Evolutionary conservation across 495 filamentous ascomycete genomes (phyloP).

Genomic region (Chaetomium cochliodes): DNA sequence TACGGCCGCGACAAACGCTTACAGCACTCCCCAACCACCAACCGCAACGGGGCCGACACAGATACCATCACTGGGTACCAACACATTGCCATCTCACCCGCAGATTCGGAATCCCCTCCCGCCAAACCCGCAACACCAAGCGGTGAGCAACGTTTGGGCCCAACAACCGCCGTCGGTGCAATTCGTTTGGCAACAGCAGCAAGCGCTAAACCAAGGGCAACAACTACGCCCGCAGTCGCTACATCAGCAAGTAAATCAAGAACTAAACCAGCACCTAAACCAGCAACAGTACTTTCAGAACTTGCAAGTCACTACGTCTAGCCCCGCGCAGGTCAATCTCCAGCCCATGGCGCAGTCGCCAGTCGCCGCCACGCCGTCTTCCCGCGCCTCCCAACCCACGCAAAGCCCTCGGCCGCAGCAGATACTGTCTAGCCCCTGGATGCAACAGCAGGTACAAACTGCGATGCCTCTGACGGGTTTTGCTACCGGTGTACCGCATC

Average conservation of each 20-base stretch:
- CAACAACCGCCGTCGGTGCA: neutral
- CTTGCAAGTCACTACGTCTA: neutral
- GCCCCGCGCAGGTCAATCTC: neutral
- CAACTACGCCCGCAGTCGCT: neutral
- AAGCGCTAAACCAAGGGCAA: neutral
- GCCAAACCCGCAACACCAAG: neutral
- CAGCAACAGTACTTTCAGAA: slow-evolving; percentile 6
- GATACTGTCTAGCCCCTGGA: neutral
- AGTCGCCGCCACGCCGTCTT: neutral
- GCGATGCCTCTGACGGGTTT: neutral
- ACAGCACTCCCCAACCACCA: neutral
- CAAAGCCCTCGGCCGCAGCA: neutral
- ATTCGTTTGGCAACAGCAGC: slow-evolving; percentile 17
- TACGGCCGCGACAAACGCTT: neutral
- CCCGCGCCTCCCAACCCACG: neutral
- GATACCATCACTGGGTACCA: neutral
- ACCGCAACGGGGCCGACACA: neutral
- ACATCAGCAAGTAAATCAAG: too few species aligned
- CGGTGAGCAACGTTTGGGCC: neutral
- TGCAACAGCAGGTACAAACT: slow-evolving; percentile 12
- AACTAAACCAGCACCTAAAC: slow-evolving; percentile 13
- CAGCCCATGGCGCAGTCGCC: neutral
- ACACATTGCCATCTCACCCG: neutral
- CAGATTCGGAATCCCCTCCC: neutral
- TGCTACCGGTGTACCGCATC: too few species aligned